Percentiles rank a stretch among this genome's conserved stretches.
These are phyloP conservation scores for Zasmidium cellare DNA, from an alignment of 2,329 filamentous ascomycete species.

Conservation along the genomic window DNA sequence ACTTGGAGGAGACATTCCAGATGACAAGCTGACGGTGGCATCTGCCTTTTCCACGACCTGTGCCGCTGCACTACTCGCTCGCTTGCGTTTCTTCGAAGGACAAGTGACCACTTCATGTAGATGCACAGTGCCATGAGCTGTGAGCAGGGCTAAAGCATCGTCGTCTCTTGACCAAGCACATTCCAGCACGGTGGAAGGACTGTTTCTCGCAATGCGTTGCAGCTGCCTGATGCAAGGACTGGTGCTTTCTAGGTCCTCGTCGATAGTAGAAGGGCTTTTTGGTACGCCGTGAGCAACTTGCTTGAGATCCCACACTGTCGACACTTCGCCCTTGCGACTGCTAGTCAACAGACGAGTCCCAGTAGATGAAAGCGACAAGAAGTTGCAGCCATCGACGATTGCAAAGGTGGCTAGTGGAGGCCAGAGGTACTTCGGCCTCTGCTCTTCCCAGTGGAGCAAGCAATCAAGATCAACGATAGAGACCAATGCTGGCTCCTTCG, in stretches of 20 bases:
- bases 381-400: conserved; percentile 74
- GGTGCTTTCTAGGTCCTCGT: conserved; percentile 21
- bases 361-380: conserved; percentile 73
- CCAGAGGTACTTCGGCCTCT: conserved; percentile 51
- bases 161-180: conserved; percentile 84
- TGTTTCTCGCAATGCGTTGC: conserved; percentile 87
- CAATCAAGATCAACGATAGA: conserved; percentile 71
- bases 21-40: conserved; percentile 33
- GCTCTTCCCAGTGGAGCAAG: conserved; percentile 50
- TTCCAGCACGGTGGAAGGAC: conserved; percentile 85
- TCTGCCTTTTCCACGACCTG: conserved; percentile 33
- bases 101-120: conserved; percentile 74
- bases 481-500: conserved; percentile 67
- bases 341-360: conserved; percentile 75
- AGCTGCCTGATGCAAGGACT: conserved; percentile 71
- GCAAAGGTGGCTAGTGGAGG: conserved; percentile 71
- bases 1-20: conserved; percentile 33
- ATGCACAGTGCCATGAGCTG: conserved; percentile 92
- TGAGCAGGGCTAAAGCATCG: conserved; percentile 83
- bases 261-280: conserved; percentile 6
- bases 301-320: conserved; percentile 79
- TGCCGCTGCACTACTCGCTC: conserved; percentile 18
- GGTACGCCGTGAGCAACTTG: conserved; percentile 48
- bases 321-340: conserved; percentile 79
- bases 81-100: conserved; percentile 28